phyloP scores from a whole-genome alignment of 352 stramenopile genomes.

The Phytophthora capsici region DNA sequence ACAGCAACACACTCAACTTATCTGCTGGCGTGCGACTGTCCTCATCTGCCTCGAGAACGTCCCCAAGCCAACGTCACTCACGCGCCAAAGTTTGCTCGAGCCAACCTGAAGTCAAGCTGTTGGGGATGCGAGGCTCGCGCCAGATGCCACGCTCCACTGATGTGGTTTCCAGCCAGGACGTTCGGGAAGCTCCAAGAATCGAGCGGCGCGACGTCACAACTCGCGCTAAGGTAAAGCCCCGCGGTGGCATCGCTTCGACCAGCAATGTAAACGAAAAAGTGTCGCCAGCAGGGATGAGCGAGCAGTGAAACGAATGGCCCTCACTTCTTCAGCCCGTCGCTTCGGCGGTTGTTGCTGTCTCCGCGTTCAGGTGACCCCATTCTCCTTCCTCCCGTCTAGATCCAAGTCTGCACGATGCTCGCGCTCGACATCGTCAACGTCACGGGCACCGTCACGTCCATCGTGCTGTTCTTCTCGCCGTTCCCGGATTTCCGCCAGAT shows the following conservation, averaged over 20 bases:
- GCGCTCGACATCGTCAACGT: constrained; percentile 32
- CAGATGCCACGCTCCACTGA: constrained; percentile 9
- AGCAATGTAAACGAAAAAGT: constrained; percentile 33
- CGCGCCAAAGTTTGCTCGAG: constrained; percentile 31
- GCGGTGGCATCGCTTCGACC: neutral
- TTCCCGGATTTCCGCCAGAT: constrained; percentile 41
- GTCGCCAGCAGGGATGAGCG: constrained; percentile 33
- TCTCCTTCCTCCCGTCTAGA: constrained; percentile 3
- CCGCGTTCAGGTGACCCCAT: constrained; percentile 8
- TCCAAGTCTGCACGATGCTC: constrained; percentile 10
- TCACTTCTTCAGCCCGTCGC: neutral
- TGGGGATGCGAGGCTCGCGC: constrained; percentile 20
- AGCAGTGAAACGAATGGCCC: constrained; percentile 24
- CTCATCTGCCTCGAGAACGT: constrained; percentile 26
- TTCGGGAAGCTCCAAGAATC: constrained; percentile 8
- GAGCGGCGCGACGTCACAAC: neutral
- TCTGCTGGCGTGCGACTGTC: constrained; percentile 13
- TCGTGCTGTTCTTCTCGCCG: constrained; percentile 37
- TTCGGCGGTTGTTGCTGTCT: neutral
- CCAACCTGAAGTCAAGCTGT: neutral
- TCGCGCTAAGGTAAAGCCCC: constrained; percentile 18
- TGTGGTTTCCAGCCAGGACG: constrained; percentile 10
- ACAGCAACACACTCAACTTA: constrained; percentile 7
- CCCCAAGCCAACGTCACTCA: constrained; percentile 24
- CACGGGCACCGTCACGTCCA: constrained; percentile 28